Conservation (phyloP, 176 grass and related monocot species). For the Musa acuminata region DNA sequence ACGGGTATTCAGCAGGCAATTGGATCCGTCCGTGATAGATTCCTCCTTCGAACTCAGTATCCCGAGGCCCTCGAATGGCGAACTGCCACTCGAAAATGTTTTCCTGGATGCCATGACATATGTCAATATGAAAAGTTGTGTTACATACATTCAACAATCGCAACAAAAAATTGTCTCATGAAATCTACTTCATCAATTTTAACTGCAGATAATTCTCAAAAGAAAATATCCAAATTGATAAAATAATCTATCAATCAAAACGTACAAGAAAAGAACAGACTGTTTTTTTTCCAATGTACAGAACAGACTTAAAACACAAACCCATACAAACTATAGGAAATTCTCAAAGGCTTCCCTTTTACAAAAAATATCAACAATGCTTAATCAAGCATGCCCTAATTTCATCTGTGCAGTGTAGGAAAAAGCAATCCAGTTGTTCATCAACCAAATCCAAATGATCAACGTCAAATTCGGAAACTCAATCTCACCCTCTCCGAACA, state of each 20-base stretch:
- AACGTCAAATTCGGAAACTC: neutral
- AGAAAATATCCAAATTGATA: too few relatives aligned
- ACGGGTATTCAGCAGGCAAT: constrained; percentile 83
- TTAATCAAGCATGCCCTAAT: neutral
- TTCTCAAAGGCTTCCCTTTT: neutral
- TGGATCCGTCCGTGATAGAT: constrained; percentile 97
- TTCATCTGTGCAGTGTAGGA: neutral
- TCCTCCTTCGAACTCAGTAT: constrained; percentile 94
- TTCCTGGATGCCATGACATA: constrained; percentile 36
- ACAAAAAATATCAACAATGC: neutral
- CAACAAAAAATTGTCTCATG: neutral
- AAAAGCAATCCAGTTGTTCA: neutral
- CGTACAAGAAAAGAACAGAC: too few relatives aligned
- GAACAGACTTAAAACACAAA: too few relatives aligned
- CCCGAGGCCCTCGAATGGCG: constrained; percentile 74
- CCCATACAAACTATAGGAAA: neutral
- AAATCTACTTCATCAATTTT: too few relatives aligned
- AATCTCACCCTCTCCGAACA: neutral
- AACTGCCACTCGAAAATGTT: constrained; percentile 99
- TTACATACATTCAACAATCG: neutral
- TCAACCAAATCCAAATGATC: neutral
- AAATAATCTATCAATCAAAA: too few relatives aligned
- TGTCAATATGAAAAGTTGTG: neutral
- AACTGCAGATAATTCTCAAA: too few relatives aligned
- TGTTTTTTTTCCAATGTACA: too few relatives aligned